Percentiles rank a stretch among this genome's conserved stretches.
These are phyloP conservation scores for Daedaleopsis nitida DNA, from an alignment of 768 basidiomycete species.

Conservation along the genomic window DNA sequence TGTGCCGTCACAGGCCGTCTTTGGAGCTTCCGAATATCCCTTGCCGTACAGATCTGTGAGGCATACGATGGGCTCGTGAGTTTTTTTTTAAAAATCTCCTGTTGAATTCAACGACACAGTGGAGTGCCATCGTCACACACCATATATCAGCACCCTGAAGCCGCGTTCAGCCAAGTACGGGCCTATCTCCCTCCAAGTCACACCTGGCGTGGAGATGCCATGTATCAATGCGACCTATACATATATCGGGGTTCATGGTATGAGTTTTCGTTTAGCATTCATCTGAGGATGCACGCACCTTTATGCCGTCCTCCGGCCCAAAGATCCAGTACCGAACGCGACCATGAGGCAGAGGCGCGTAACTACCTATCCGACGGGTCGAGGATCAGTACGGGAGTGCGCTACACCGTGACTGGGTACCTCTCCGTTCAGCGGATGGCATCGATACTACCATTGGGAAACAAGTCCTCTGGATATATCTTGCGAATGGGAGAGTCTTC, in stretches of 20 bases:
- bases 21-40: slow-evolving; percentile 81
- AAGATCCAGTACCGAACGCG: slow-evolving; percentile 68
- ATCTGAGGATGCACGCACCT: slow-evolving; percentile 39
- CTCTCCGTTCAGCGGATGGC: neutral
- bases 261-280: neutral
- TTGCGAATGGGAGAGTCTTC: slow-evolving; percentile 20
- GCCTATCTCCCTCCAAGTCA: slow-evolving; percentile 74
- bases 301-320: slow-evolving; percentile 69
- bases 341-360: slow-evolving; percentile 66
- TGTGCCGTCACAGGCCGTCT: slow-evolving; percentile 58
- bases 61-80: neutral
- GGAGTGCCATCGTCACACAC: slow-evolving; percentile 34
- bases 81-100: too few relatives aligned
- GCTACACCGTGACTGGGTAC: neutral
- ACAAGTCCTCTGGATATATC: slow-evolving; percentile 36
- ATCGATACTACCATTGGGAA: slow-evolving; percentile 26
- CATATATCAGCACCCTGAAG: slow-evolving; percentile 75
- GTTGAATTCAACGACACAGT: too few relatives aligned
- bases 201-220: slow-evolving; percentile 72
- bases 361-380: slow-evolving; percentile 51
- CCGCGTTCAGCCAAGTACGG: slow-evolving; percentile 61
- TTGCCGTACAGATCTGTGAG: slow-evolving; percentile 75
- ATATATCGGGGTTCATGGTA: neutral
- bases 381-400: neutral
- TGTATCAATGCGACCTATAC: slow-evolving; percentile 72